Percentiles rank a stretch among this genome's conserved stretches.
These are phyloP conservation scores for Starmera stellimalicola DNA, from an alignment of 1,139 yeast species.

Conservation along the genomic window DNA sequence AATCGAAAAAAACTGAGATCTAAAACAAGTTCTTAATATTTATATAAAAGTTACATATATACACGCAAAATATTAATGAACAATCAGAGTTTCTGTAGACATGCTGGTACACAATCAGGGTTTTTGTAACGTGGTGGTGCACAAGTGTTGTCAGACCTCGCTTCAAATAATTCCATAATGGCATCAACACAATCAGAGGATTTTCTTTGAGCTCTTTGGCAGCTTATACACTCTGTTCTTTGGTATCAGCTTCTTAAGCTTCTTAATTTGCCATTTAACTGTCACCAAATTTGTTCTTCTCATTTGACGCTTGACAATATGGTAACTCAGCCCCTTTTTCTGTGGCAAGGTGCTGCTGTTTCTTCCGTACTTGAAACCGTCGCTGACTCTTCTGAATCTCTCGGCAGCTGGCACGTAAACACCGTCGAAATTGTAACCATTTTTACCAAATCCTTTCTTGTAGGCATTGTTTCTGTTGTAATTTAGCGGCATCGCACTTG, in stretches of 20 bases:
- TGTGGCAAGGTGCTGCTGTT: neutral
- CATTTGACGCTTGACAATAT: neutral
- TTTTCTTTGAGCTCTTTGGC: too few relatives aligned
- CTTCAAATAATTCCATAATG: too few relatives aligned
- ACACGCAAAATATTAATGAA: neutral
- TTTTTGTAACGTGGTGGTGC: too few relatives aligned
- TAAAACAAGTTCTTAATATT: neutral
- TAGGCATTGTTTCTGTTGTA: neutral
- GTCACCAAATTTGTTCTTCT: conserved; percentile 25
- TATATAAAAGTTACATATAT: neutral
- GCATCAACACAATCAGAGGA: too few relatives aligned
- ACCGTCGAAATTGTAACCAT: neutral
- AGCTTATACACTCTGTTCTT: neutral
- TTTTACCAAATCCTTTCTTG: neutral
- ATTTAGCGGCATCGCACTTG: too few relatives aligned
- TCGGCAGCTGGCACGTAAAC: conserved; percentile 43
- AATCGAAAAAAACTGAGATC: conserved; percentile 8
- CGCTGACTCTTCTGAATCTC: conserved; percentile 68
- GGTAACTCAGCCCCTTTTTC: neutral
- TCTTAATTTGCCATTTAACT: neutral
- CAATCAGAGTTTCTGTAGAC: neutral
- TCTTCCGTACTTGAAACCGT: conserved; percentile 27
- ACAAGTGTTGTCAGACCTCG: too few relatives aligned
- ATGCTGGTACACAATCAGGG: too few relatives aligned
- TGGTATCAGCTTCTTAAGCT: neutral